Evolutionary conservation across 2,329 filamentous ascomycete genomes (phyloP).

Genomic region (Penicillium paneum): DNA sequence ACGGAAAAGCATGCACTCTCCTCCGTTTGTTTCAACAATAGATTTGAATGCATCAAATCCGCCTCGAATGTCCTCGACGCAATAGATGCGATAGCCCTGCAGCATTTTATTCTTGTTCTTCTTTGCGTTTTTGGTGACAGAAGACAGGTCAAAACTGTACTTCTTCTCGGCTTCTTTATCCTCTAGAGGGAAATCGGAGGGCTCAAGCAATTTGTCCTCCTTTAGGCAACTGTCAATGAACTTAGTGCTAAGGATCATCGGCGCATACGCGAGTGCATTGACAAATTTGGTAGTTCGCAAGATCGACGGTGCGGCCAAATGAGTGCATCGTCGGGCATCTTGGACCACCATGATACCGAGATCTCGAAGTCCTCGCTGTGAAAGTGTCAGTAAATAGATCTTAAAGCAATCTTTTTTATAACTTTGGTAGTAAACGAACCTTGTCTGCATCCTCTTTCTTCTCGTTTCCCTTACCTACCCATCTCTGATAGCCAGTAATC

Average conservation of each 20-base stretch:
- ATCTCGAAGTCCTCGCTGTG: slow-evolving; percentile 72
- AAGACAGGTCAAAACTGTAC: slow-evolving; percentile 65
- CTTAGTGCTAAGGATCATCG: slow-evolving; percentile 69
- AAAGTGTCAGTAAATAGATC: slow-evolving; percentile 11
- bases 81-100: slow-evolving; percentile 74
- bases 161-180: slow-evolving; percentile 71
- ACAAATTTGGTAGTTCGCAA: slow-evolving; percentile 94
- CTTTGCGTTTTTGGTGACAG: slow-evolving; percentile 67
- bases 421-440: slow-evolving; percentile 51
- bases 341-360: slow-evolving; percentile 78
- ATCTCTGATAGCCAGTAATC: slow-evolving; percentile 78
- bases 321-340: slow-evolving; percentile 73
- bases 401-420: background rate
- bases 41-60: slow-evolving; percentile 79
- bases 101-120: slow-evolving; percentile 75
- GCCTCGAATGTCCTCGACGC: slow-evolving; percentile 73
- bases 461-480: slow-evolving; percentile 62
- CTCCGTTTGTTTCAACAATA: slow-evolving; percentile 86
- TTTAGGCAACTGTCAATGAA: slow-evolving; percentile 78
- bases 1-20: slow-evolving; percentile 72
- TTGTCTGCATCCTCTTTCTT: slow-evolving; percentile 76
- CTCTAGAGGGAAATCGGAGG: slow-evolving; percentile 64
- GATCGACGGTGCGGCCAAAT: slow-evolving; percentile 81
- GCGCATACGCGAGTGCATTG: slow-evolving; percentile 76
- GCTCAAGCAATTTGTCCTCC: slow-evolving; percentile 61